Base-by-base conservation (phyloP, 768 basidiomycete genomes). In the Kwoniella europaea region DNA sequence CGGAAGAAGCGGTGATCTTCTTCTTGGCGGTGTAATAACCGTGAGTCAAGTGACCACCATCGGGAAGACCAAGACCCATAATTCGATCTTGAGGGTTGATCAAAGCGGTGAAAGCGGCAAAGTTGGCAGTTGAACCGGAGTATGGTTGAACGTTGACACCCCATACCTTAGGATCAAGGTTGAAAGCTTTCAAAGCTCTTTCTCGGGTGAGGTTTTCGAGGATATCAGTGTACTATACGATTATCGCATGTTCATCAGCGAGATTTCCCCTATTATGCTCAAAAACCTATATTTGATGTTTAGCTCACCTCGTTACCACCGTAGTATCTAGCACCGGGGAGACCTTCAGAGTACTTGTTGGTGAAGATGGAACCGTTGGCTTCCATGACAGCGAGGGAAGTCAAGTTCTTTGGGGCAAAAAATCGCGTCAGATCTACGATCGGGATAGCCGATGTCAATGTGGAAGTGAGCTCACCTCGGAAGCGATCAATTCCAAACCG, bases 91-190 rank as follows among this genome's bases (percentile, higher is more conserved):
- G 92, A 61, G 96, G 96, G 84, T 97, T 92, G 82, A 98, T 90
- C 75, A 99, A 87, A 46, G 96, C 94, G 46, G 97, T 98, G 79
- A 98, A 88, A 53, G 94, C 92, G 63, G 96, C 97, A 82, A 98
- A 99, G 89, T 96, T 96, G 73, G 93, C 94, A 54, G 93, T 96
- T 72, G 72, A 82, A 53, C 71, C 69, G 63, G 94, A 97, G 86
- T 98, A 99, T 7, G 97, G 97, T 85, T 99, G 97, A 67, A 99
- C 97, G 82, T 98, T 98, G 85, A 99, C 94, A 76, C 96, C 96
- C 97, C 97, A 98, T 69, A 80, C 84, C 72, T 82, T 87, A 54
- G 92, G 89, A 86, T 98, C 94, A 74, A 98, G 91, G 87, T 93
- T 90, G 89, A 98, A 99, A 2, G 96, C 96, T 84, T 91, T 86